Base-by-base conservation (phyloP, 2,329 filamentous ascomycete genomes). In the Diplodia intermedia region DNA sequence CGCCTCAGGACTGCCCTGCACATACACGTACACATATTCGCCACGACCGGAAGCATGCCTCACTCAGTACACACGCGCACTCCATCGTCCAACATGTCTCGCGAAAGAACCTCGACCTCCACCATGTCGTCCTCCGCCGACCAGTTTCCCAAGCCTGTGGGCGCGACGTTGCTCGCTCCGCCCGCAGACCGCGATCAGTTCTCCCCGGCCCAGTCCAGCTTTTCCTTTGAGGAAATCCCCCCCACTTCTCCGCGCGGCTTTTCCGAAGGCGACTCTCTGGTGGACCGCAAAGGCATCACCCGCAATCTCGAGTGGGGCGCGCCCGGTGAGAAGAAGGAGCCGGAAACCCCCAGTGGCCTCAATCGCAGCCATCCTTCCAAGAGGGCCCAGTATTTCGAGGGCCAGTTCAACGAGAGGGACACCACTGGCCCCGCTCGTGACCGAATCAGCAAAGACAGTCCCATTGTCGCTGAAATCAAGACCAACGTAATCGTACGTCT, bases 401-500 rank as follows among this genome's bases (percentile, higher is more conserved):
- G 78, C 65, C 76, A 76, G 23, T 79, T 79, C 66, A 73, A 75
- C 43, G 78, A 78, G 75, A 78, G 77, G 68, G 76, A 78, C 33
- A 70, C 72, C 33, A 72, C 71, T 0, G 77, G 76, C 31, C 76
- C 75, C 52, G 77, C 76, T 40, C 79, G 80, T 65, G 82, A 83
- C 50, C 75, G 81, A 56, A 77, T 82, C 57, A 75, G 72, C 63
- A 79, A 80, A 67, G 81, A 83, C 70, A 80, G 81, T 11, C 83
- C 83, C 52, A 79, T 85, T 61, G 74, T 84, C 65, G 82, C 81
- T 29, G 77, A 84, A 71, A 71, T 85, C 67, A 78, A 79, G 69
- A 85, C 83, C 40, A 85, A 85, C 73, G 82, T 84, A 54, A 84
- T 84, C 71, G 82, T 84, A 79, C 36, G 82, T 79, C 53, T 12